Base-by-base conservation (phyloP, 2,329 filamentous ascomycete genomes). In the Calcarisporium arbuscula region DNA sequence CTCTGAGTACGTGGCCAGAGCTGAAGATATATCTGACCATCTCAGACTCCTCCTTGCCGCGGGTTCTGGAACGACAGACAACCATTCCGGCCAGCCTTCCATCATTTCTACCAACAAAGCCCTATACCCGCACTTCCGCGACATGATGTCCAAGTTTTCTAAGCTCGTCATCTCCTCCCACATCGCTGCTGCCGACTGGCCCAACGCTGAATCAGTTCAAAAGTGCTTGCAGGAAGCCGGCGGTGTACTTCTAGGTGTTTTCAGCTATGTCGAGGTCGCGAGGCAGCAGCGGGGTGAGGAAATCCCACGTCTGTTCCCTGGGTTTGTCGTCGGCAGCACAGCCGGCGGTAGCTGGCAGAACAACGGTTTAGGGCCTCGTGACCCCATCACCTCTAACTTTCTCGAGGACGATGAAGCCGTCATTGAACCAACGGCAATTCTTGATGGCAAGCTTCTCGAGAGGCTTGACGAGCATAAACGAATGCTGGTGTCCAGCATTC, bases 121-220 rank as follows among this genome's bases (percentile, higher is more conserved):
- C 0, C 68, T 98, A 12, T 96, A 96, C 54, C 92, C 92, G 17
- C 89, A 96, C 60, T 98, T 98, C 62, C 75, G 92, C 35, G 92
- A 96, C 56, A 96, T 96, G 81, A 98, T 98, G 92, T 96, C 92
- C 28, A 89, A 94, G 50, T 98, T 98, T 58, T 96, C 92, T n/a
- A 98, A 98, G 59, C 72, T 98, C 8, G 92, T 98, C 28, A 81
- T 98, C 31, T 98, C 92, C 4, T 96, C 92, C 11, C 92, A 98
- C 56, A 95, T 98, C 55, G 92, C 92, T 25, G 88, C 90, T 6
- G 86, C 90, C 21, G 92, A 98, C 62, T 96, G 88, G 78, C 89
- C 90, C 8, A 88, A 90, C 35, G 81, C 86, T 12, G 92, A 98
- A 59, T 94, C 90, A 1, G 85, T 90, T 41, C 82, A 92, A 35